A percentile compares a stretch with the other conserved stretches of the same genome.
These are phyloP conservation scores for Lyophyllum shimeji DNA, from an alignment of 768 basidiomycete species.

Conservation along the genomic window DNA sequence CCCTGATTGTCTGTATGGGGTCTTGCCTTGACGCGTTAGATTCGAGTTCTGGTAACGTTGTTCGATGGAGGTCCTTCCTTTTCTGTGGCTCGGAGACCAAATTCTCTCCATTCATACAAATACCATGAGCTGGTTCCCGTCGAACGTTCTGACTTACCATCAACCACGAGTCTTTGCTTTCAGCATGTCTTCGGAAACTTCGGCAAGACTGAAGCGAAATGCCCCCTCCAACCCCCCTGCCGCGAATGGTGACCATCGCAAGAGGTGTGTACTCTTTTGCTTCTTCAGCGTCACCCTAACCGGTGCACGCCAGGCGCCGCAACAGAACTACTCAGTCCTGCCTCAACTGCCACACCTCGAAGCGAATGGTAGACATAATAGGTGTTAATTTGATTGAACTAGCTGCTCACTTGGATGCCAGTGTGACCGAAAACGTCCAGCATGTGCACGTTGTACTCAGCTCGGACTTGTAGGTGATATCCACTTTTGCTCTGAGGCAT, in stretches of 20 bases:
- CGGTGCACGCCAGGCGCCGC: constrained; percentile 41
- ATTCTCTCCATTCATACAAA: constrained; percentile 23
- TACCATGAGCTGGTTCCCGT: constrained; percentile 17
- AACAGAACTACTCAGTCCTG: constrained; percentile 77
- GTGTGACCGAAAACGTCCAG: constrained; percentile 52
- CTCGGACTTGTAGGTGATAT: constrained; percentile 41
- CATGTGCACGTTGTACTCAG: constrained; percentile 50
- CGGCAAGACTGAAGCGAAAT: constrained; percentile 27
- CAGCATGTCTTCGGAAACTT: constrained; percentile 30
- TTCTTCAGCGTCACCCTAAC: background rate
- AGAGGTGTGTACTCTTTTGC: constrained; percentile 29
- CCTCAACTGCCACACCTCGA: constrained; percentile 71
- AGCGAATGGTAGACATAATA: constrained; percentile 58
- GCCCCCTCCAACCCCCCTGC: constrained; percentile 31
- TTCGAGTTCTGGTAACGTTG: constrained; percentile 15
- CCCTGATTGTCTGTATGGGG: constrained; percentile 22
- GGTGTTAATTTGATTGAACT: background rate
- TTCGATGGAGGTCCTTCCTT: constrained; percentile 16
- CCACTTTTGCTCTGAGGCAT: background rate
- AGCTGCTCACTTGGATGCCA: constrained; percentile 18
- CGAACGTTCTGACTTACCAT: constrained; percentile 16
- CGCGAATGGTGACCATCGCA: constrained; percentile 54
- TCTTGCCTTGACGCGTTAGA: constrained; percentile 21
- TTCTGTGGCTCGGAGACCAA: constrained; percentile 22
- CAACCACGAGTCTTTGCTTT: constrained; percentile 7